Base-by-base conservation (phyloP, 192 early-diverging fungal species). In the Helicostylum pulchrum region DNA sequence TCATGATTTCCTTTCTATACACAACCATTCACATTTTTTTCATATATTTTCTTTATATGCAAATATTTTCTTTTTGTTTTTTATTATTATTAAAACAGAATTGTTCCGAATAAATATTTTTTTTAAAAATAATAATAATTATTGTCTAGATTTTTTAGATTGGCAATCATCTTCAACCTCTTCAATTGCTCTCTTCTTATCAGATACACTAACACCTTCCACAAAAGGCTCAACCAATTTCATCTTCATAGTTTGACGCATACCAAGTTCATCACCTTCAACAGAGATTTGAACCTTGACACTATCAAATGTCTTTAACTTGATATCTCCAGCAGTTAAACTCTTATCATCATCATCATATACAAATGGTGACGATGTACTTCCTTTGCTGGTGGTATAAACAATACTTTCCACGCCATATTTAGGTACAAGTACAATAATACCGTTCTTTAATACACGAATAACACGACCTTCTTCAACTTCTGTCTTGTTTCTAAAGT, bases 321-420 rank as follows among this genome's bases (percentile, higher is more conserved):
- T 78, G 6, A 81, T 56, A 42, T 80, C 78, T 4, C 65, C 67
- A 43, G 67, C 72, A 43, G 61, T 72, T 49, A 74, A 61, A 44
- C 70, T 67, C 42, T 80, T 82, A 2, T 67, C 74, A 23, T 71
- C 75, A 10, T 79, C 64, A 47, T 81, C 76, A 32, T 77, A 79
- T 9, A 72, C 66, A 51, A 79, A 65, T 17, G 67, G 43, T 8
- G 74, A 60, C 10, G 71, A 61, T 0, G 64, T 2, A 26, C 44
- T 2, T 72, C 62, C 46, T 64, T 12, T 31, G 60, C 67, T 49
- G 45, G 15, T 64, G 7, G 81, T 85, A 59, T 91, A 95, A 14
- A 99, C 90, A 46, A 98, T 84, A 53, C 95, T 91, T 78, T 99
- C 97, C 57, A 99, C 91, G 52, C 97, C 97, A 71, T 83, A 83